These are phyloP conservation scores for Kuraishia piskuri DNA, from an alignment of 805 yeast genomes.

Conservation along the genomic window DNA sequence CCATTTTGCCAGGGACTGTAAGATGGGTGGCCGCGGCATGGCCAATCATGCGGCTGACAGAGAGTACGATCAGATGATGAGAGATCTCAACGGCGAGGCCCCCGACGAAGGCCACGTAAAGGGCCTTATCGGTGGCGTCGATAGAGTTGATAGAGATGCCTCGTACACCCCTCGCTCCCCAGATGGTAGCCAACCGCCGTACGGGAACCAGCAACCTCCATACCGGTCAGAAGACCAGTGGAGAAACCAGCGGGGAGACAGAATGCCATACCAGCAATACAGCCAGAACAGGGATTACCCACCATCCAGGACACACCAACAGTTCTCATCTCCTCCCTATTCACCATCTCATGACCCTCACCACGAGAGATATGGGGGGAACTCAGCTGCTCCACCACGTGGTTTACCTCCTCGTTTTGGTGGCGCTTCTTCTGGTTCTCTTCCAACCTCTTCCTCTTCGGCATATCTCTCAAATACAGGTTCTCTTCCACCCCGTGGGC, in stretches of 20 bases:
- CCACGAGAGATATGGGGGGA: constrained; percentile 5
- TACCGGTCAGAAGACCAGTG: background rate
- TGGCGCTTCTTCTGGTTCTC: background rate
- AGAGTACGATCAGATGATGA: constrained; percentile 44
- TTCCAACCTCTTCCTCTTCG: background rate
- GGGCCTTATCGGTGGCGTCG: background rate
- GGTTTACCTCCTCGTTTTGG: background rate
- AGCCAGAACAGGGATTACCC: constrained; percentile 3
- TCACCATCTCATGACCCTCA: constrained; percentile 19
- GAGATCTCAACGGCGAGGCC: constrained; percentile 29
- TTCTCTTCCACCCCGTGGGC: constrained; percentile 4
- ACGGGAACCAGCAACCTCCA: background rate
- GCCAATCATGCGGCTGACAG: constrained; percentile 26
- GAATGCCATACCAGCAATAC: background rate
- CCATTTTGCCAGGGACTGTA: constrained; percentile 86
- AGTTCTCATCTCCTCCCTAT: constrained; percentile 1
- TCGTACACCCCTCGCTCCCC: background rate
- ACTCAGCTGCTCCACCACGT: constrained; percentile 3
- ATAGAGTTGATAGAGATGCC: background rate
- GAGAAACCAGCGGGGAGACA: background rate
- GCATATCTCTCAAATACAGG: constrained; percentile 5
- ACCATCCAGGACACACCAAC: constrained; percentile 14
- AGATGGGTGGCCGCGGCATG: constrained; percentile 15
- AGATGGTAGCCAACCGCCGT: background rate
- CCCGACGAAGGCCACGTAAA: constrained; percentile 1